These are phyloP conservation scores for Xylariomycetidae sp. DNA, from an alignment of 2,329 filamentous ascomycete species.

Conservation along the genomic window DNA sequence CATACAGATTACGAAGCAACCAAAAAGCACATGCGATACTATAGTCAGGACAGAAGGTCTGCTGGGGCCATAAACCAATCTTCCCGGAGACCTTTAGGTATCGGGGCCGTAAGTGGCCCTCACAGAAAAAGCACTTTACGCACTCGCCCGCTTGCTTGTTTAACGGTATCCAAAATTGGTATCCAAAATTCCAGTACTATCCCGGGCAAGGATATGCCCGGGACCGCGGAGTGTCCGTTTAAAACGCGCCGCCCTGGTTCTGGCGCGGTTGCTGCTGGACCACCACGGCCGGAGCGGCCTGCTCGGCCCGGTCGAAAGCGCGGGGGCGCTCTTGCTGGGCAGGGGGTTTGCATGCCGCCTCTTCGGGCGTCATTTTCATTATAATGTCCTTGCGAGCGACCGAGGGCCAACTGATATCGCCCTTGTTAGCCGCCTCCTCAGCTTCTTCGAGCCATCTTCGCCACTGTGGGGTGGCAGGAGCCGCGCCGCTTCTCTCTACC, in stretches of 20 bases:
- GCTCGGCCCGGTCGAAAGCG: slow-evolving; percentile 11
- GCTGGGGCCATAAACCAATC: too few species aligned
- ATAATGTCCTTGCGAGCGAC: slow-evolving; percentile 44
- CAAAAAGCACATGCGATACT: too few species aligned
- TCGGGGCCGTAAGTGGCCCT: too few species aligned
- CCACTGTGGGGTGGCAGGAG: slow-evolving; percentile 48
- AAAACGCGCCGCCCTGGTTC: slow-evolving; percentile 6
- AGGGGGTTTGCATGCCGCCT: slow-evolving; percentile 1
- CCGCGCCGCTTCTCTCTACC: slow-evolving; percentile 45
- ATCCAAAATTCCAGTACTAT: too few species aligned
- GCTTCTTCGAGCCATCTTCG: slow-evolving; percentile 47
- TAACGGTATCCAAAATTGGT: too few species aligned
- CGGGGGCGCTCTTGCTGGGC: background rate
- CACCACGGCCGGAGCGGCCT: slow-evolving; percentile 13
- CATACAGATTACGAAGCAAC: too few species aligned
- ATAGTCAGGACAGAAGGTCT: too few species aligned
- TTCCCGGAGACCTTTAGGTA: too few species aligned
- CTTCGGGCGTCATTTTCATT: slow-evolving; percentile 30
- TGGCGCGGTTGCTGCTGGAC: slow-evolving; percentile 9
- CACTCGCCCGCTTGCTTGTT: too few species aligned
- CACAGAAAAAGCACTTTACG: too few species aligned
- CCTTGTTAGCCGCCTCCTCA: slow-evolving; percentile 28
- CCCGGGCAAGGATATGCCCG: too few species aligned
- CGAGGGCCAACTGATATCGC: slow-evolving; percentile 36
- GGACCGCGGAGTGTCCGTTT: too few species aligned